Conservation (phyloP, 106 monocot species). For the Hemerocallis citrina region DNA sequence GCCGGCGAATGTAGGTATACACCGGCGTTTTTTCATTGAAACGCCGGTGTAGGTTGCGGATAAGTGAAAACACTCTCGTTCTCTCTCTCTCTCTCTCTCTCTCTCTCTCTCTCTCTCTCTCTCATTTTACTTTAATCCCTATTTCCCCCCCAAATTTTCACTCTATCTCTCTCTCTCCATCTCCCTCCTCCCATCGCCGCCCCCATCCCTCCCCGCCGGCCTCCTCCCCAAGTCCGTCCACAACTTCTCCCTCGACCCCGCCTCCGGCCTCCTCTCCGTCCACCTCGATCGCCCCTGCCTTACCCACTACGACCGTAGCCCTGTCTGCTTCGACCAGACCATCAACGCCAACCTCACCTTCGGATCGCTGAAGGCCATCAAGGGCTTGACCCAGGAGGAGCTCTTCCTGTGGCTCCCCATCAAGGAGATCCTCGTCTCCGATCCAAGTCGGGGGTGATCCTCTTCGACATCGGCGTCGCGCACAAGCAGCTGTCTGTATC, state of each 20-base stretch:
- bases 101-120: neutral
- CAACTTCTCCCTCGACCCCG: constrained; percentile 31
- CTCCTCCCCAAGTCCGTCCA: constrained; percentile 34
- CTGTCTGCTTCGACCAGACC: constrained; percentile 32
- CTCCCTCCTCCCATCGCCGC: neutral
- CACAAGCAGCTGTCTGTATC: constrained; percentile 49
- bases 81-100: too few species aligned
- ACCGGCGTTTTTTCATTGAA: too few species aligned
- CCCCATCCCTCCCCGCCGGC: constrained; percentile 49
- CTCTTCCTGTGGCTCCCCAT: constrained; percentile 66
- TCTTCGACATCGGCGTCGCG: constrained; percentile 53
- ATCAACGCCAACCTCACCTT: constrained; percentile 52
- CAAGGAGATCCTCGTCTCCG: constrained; percentile 31
- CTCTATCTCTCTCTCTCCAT: neutral
- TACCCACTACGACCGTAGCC: constrained; percentile 32
- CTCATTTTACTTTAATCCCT: too few species aligned
- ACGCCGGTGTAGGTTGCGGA: too few species aligned
- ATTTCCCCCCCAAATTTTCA: too few species aligned
- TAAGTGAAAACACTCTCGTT: too few species aligned
- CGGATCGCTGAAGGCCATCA: constrained; percentile 37
- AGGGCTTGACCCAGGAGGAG: constrained; percentile 53
- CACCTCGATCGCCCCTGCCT: constrained; percentile 34
- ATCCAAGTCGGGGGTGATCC: constrained; percentile 32
- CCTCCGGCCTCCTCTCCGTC: constrained; percentile 36
- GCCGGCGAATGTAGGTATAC: too few species aligned